Base-by-base conservation (phyloP, 1,139 yeast genomes). In the Protomyces inouyei region DNA sequence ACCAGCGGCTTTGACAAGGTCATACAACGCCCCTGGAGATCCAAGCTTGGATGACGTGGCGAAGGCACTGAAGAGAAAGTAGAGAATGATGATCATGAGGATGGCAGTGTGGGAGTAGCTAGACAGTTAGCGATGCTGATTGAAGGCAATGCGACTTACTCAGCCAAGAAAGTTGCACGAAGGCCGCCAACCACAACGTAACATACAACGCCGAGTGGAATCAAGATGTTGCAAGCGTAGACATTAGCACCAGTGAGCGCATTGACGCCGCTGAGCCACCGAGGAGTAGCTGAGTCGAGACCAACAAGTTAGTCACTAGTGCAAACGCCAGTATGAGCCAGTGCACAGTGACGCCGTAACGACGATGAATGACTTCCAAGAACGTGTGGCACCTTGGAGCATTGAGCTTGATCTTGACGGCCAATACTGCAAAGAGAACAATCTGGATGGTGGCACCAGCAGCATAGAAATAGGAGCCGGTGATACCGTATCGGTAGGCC, bases 101-200 rank as follows among this genome's bases (percentile, higher is more conserved):
- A 79, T 73, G 52, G 78, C 75, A 1, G 82, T 79, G 70, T 80
- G 83, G 8, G 79, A 75, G 60, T 80, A 80, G 72, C 43, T 38
- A 28, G 32, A 12, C 14, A 2, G 0, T 38, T 12, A 38, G 43
- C 43, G 8, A 8, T 14, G 43, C 5, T 14, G 16, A 3, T 1
- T 14, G 16, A 14, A 12, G 2, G 32, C 32, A 38, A 4, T 14
- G n/a, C 2, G n/a, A 38, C 43, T 8, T 9, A 38, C 43, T 80
- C 83, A 2, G 82, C 76, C 35, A 79, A 75, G 67, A 80, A 79
- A 0, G 83, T 80, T 1, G 82, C 81, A 66, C 81, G 75, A 51
- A 80, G 71, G 2, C 83, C 82, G 55, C 82, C 83, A 60, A 80
- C 73, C 21, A 77, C 75, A 2, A 79, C 78, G 67, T 79, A 80